Evolutionary conservation across 2,329 filamentous ascomycete genomes (phyloP), one percentile per base, ranked within the genome.

Genomic region (Apiospora saccharicola): DNA sequence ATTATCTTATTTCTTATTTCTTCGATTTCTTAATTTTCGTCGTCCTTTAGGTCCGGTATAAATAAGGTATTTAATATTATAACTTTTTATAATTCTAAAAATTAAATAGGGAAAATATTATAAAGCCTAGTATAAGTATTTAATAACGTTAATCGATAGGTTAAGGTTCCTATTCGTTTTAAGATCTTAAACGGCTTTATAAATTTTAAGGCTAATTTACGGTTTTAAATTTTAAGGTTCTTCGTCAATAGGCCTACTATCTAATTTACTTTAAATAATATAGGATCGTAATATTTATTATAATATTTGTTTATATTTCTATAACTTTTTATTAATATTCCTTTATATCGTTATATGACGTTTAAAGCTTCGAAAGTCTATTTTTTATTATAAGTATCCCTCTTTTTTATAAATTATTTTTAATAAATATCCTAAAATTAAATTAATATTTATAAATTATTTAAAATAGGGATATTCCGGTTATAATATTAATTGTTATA

Each of bases 391-490:
- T 19, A 7, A 34, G 22, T 64, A 64, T 3, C 19, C 37, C 10
- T 64, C 8, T 24, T 41, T 64, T 19, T 37, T 37, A 34, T 37
- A 34, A 34, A 37, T 64, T 34, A 64, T 64, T n/a, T 37, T 64
- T 64, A 34, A 64, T 34, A 34, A 34, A 34, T 64, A 64, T 37
- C 3, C 37, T 37, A 41, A 34, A 34, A n/a, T 34, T 34, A 37
- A 41, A 64, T 64, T 34, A 64, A 41, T 34, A 7, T 64, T 37
- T 64, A 64, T 37, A 64, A n/a, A n/a, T 34, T 34, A 64, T 34
- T 64, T 64, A 1, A 37, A 34, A 64, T 30, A 61, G 34, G 1
- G n/a, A n/a, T n/a, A n/a, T n/a, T n/a, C n/a, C n/a, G 12, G 34
- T 30, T 61, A 14, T 30, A 19, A 61, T 61, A 34, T 6, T 64